phyloP scores from a whole-genome alignment of 2,329 filamentous ascomycete genomes.

The Tolypocladium tundrense region DNA sequence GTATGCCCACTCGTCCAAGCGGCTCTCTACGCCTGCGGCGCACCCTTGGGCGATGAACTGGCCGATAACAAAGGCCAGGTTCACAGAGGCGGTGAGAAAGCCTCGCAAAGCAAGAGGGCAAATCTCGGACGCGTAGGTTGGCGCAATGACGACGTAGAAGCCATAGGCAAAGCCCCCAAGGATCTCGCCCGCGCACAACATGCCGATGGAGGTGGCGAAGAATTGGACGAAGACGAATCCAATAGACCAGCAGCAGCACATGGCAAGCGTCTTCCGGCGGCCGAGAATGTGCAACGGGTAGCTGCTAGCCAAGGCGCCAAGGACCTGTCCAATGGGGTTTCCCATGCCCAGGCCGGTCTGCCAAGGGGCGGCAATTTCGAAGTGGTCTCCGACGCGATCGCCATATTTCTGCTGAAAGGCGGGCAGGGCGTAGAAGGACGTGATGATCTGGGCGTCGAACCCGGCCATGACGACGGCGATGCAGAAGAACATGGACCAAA shows the following conservation, averaged over 20 bases:
- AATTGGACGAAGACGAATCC: slow-evolving; percentile 21
- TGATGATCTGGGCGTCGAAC: slow-evolving; percentile 55
- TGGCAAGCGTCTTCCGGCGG: slow-evolving; percentile 40
- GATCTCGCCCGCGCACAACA: slow-evolving; percentile 33
- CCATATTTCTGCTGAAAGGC: slow-evolving; percentile 40
- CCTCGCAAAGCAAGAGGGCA: slow-evolving; percentile 28
- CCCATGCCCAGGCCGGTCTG: slow-evolving; percentile 40
- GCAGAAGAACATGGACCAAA: slow-evolving; percentile 50
- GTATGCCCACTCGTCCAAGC: slow-evolving; percentile 37
- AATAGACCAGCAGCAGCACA: slow-evolving; percentile 23
- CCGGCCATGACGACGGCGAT: slow-evolving; percentile 51
- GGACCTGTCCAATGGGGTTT: slow-evolving; percentile 45
- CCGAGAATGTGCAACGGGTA: slow-evolving; percentile 28
- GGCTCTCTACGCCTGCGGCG: slow-evolving; percentile 18
- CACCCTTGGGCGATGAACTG: slow-evolving; percentile 21
- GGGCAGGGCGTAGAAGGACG: slow-evolving; percentile 49
- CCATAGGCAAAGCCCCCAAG: slow-evolving; percentile 33
- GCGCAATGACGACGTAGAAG: slow-evolving; percentile 30
- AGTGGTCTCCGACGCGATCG: slow-evolving; percentile 13
- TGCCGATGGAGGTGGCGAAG: slow-evolving; percentile 22
- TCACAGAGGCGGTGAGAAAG: slow-evolving; percentile 30
- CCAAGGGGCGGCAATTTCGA: slow-evolving; percentile 31
- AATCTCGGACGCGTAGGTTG: slow-evolving; percentile 34
- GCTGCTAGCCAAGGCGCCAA: slow-evolving; percentile 40
- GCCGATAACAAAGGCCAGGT: slow-evolving; percentile 31